Conservation (phyloP, 371 early-diverging fungal genomes). For the Rhizomucor pusillus region DNA sequence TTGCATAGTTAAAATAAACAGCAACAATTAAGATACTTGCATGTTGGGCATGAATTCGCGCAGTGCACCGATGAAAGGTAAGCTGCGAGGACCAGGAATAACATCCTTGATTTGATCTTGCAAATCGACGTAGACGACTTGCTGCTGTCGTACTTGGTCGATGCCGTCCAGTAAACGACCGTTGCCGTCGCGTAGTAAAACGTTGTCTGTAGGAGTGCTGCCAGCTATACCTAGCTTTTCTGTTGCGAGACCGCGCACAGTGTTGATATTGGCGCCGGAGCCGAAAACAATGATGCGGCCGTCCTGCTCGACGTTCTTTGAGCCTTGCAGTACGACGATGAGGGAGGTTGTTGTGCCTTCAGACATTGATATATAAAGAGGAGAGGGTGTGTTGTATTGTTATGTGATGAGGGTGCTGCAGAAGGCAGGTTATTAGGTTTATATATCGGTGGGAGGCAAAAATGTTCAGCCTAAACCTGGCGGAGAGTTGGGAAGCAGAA, state of each 20-base stretch:
- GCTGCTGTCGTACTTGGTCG: slow-evolving; percentile 23
- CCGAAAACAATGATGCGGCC: slow-evolving; percentile 23
- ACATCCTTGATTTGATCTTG: slow-evolving; percentile 17
- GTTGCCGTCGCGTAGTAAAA: slow-evolving; percentile 14
- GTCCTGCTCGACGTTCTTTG: slow-evolving; percentile 17
- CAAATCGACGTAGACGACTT: slow-evolving; percentile 23
- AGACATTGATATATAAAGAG: no score
- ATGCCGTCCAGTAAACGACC: slow-evolving; percentile 20
- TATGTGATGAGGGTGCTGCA: no score
- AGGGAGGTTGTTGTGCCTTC: slow-evolving; percentile 23
- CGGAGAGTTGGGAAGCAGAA: no score
- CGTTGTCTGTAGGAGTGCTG: slow-evolving; percentile 6
- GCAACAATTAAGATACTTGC: slow-evolving; percentile 7
- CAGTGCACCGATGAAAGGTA: slow-evolving; percentile 27
- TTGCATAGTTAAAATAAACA: background rate
- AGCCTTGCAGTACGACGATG: slow-evolving; percentile 24
- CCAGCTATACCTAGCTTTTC: slow-evolving; percentile 22
- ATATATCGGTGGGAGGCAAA: no score
- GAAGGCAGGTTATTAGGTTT: no score
- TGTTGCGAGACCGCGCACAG: slow-evolving; percentile 22
- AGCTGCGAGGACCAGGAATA: slow-evolving; percentile 25
- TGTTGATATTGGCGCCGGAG: slow-evolving; percentile 23
- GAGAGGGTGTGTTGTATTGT: no score
- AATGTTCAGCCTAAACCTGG: no score
- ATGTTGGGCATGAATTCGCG: slow-evolving; percentile 25